Percentiles rank a stretch among this genome's conserved stretches.
Evolutionary conservation across 179 eudicot genomes (phyloP).

Genomic region (Sideroxylon spinosum): DNA sequence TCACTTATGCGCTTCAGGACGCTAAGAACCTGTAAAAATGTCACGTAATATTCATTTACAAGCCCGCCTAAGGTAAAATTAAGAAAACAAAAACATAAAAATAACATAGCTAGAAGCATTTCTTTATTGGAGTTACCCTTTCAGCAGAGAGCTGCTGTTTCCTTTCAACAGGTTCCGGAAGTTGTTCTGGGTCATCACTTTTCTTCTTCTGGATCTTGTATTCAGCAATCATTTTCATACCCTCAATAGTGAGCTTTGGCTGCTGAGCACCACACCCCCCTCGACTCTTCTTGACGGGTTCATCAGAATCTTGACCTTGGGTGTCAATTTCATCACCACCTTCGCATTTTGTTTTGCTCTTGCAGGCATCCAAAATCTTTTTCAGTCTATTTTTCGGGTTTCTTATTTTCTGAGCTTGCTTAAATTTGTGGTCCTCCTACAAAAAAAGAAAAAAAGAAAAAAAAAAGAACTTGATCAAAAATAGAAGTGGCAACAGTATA

Average conservation of each 20-base stretch:
- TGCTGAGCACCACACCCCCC: slow-evolving; percentile 99
- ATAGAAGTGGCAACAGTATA: not conserved
- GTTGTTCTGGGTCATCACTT: slow-evolving; percentile 81
- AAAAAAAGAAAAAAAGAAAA: slow-evolving; percentile 9
- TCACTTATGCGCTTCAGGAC: slow-evolving; percentile 90
- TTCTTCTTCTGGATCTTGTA: slow-evolving; percentile 91
- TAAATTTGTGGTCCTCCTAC: slow-evolving; percentile 86
- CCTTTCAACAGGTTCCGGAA: slow-evolving; percentile 97
- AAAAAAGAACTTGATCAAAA: not conserved
- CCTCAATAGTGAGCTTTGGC: slow-evolving; percentile 92
- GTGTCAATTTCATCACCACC: slow-evolving; percentile 93
- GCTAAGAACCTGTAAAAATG: slow-evolving; percentile 60
- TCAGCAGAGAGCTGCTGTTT: slow-evolving; percentile 95
- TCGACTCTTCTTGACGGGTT: slow-evolving; percentile 67
- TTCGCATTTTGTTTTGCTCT: slow-evolving; percentile 88
- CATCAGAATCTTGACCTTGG: slow-evolving; percentile 63
- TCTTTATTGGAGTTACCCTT: slow-evolving; percentile 43
- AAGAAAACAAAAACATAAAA: not conserved
- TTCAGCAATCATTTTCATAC: slow-evolving; percentile 93
- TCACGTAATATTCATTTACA: slow-evolving; percentile 1
- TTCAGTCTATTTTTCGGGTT: slow-evolving; percentile 88
- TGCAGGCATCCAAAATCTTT: slow-evolving; percentile 85
- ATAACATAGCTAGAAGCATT: not conserved
- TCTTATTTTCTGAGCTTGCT: slow-evolving; percentile 79
- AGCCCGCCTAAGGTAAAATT: slow-evolving; percentile 11